Base-by-base conservation (phyloP, 371 early-diverging fungal species). In the Mortierella polycephala region DNA sequence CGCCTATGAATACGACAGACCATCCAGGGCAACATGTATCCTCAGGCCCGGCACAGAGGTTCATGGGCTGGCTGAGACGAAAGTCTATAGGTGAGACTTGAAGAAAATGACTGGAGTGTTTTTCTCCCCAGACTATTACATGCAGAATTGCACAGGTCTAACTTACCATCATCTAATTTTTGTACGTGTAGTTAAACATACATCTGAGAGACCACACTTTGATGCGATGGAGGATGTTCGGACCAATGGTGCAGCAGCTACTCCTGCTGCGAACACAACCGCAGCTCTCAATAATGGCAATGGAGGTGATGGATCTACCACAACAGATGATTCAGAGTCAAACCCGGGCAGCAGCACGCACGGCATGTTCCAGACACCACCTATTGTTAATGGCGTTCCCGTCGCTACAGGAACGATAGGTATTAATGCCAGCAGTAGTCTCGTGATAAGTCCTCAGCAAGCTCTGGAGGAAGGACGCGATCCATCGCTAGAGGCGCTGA, bases 51-150 rank as follows among this genome's bases (percentile, higher is more conserved):
- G 89, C 88, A 39, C 88, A 87, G 66, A 90, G 89, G 77, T 81
- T 90, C n/a, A 89, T 89, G 82, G 90, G 88, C 47, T 91, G 91
- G 91, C 83, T 91, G 58, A 85, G 90, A 57, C 85, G 87, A 69
- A 88, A 86, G 50, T 89, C 89, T 11, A 21, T 84, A 45, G 85
- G 89, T 87, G 87, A 82, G 84, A 14, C 20, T 39, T 55, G 7
- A 16, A 45, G n/a, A 37, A 37, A 8, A 42, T 49, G 9, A n/a
- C 30, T 30, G 30, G 4, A 30, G 4, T 30, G 4, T 30, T 30
- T 30, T n/a, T n/a, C n/a, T n/a, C n/a, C n/a, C 30, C 30, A 30
- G 4, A 30, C 30, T 2, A 30, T 30, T 30, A 30, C 30, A 30
- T 30, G 30, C 30, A 30, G 4, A 30, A 30, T 30, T 30, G 30